Base-by-base conservation (phyloP, 306 rosid species). In the Begonia masoniana region DNA sequence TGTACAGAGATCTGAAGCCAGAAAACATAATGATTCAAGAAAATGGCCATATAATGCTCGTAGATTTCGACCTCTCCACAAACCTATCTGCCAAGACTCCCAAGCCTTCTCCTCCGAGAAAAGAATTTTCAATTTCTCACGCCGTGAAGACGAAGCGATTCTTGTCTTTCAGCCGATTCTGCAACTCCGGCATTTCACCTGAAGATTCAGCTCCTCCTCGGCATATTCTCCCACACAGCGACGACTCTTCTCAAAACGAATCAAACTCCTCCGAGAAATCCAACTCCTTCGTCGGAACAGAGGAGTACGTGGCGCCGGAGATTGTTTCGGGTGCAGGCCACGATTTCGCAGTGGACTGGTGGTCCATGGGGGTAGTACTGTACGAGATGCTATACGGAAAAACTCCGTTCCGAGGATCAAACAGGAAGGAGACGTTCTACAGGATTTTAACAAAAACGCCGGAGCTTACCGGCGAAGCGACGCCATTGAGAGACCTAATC, bases 241-340 rank as follows among this genome's bases (percentile, higher is more conserved):
- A 10, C 3, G 4, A 19, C 10, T 13, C 60, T 23, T 39, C 31
- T 0, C 17, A 15, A 23, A 35, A 78, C 51, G 74, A 60, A 21
- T 71, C 79, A 0, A 52, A 67, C 70, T 72, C 85, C 2, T 76
- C 79, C 14, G 94, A 74, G 59, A 85, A 81, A 53, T 91, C 88
- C 3, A 91, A 83, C 71, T 85, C 97, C 15, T 91, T 91, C 55
- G 97, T 91, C 7, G 97, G 97, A 13, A 91, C 96, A 0, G 97
- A 91, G 72, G 97, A 91, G 66, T 91, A 91, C 66, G 94, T 91
- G 49, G 87, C 97, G 19, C 97, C 97, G 1, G 97, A 91, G 62
- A 75, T 91, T 13, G 59, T 91, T 0, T 49, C 70, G 1, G 97
- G 96, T 0, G 10, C 65, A 9, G 97, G 96, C 7, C 97, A 91